A percentile compares a stretch with the other conserved stretches of the same genome.
These are phyloP conservation scores for Fusarium lyarnte DNA, from an alignment of 2,329 filamentous ascomycete genomes.

Conservation along the genomic window DNA sequence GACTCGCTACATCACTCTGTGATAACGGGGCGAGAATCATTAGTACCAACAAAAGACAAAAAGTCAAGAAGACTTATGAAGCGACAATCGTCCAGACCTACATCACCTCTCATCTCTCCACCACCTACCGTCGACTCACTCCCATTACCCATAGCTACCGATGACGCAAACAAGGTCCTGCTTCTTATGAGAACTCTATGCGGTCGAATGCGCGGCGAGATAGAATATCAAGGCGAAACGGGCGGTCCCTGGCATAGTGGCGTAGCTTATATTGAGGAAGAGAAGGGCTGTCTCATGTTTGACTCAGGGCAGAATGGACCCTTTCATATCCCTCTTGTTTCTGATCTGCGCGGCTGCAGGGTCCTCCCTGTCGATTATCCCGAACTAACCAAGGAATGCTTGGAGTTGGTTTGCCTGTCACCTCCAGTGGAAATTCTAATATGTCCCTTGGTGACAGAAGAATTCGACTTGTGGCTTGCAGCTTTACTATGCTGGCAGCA, in stretches of 20 bases:
- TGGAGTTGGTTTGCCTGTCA: constrained; percentile 64
- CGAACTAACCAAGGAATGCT: constrained; percentile 57
- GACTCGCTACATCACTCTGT: constrained; percentile 57
- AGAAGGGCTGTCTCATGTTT: constrained; percentile 78
- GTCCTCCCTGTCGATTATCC: constrained; percentile 66
- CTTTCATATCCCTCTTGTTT: constrained; percentile 73
- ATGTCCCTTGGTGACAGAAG: constrained; percentile 69
- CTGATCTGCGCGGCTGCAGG: constrained; percentile 78
- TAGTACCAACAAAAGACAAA: constrained; percentile 49
- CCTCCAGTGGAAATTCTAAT: constrained; percentile 70
- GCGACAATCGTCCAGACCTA: constrained; percentile 64
- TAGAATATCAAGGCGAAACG: constrained; percentile 74
- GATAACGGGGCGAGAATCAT: constrained; percentile 49
- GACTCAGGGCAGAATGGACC: constrained; percentile 74
- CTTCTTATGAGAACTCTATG: constrained; percentile 80
- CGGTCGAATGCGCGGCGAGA: constrained; percentile 81
- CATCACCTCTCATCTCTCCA: constrained; percentile 64
- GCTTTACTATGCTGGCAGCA: constrained; percentile 86
- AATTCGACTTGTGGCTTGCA: constrained; percentile 83
- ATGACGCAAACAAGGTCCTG: constrained; percentile 76
- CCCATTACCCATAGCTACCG: constrained; percentile 67
- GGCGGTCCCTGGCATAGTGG: constrained; percentile 73
- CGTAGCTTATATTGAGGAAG: constrained; percentile 82
- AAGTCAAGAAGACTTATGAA: constrained; percentile 66
- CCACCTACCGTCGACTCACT: constrained; percentile 69